These are phyloP conservation scores for Sporobolomyces pararoseus DNA, from an alignment of 768 basidiomycete genomes.

Conservation along the genomic window DNA sequence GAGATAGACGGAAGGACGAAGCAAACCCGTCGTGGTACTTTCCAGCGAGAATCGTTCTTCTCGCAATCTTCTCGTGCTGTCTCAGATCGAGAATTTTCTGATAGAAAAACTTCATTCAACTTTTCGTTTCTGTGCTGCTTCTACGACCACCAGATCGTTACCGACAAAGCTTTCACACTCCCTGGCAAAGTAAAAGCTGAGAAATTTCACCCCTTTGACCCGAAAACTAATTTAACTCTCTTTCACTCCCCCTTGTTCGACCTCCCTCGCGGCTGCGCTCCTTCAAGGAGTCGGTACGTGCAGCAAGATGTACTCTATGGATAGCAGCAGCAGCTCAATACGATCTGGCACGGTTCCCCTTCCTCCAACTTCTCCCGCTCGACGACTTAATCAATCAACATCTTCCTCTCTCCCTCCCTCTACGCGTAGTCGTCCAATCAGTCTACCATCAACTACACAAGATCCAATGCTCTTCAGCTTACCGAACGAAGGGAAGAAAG, in stretches of 20 bases:
- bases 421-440: background rate
- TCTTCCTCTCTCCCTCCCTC: background rate
- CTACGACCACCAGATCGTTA: too few relatives aligned
- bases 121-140: too few relatives aligned
- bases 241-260: background rate
- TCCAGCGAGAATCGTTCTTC: background rate
- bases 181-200: too few relatives aligned
- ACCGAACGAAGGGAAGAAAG: background rate
- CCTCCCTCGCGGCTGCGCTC: too few relatives aligned
- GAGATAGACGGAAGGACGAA: too few relatives aligned
- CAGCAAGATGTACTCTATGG: background rate
- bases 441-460: background rate
- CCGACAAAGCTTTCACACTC: too few relatives aligned
- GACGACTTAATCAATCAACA: background rate
- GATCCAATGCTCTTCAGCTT: background rate
- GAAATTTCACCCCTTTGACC: too few relatives aligned
- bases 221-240: too few relatives aligned
- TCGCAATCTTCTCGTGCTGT: background rate
- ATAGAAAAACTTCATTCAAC: too few relatives aligned
- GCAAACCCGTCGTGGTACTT: too few relatives aligned
- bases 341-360: conserved; percentile 3
- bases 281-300: too few relatives aligned
- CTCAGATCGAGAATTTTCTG: too few relatives aligned
- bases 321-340: background rate
- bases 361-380: background rate